Evolutionary conservation across 345 rosid species (phyloP).

Genomic region (Arabis hirsuta): DNA sequence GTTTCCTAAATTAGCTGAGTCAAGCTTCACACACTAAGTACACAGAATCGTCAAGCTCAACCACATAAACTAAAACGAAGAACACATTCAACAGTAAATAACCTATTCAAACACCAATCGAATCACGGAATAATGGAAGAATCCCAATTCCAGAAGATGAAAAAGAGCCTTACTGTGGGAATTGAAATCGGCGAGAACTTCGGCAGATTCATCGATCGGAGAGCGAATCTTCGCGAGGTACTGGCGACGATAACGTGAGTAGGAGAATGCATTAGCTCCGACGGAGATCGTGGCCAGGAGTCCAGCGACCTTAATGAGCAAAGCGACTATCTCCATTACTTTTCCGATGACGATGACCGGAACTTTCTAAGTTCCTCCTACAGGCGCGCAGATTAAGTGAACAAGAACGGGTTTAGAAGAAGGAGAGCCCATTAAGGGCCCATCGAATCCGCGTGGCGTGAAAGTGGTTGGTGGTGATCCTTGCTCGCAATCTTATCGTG

Average conservation of each 20-base stretch:
- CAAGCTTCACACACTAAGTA: background rate
- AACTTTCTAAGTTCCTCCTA: background rate
- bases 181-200: constrained; percentile 72
- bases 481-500: constrained; percentile 36
- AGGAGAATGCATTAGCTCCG: constrained; percentile 79
- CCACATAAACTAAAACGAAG: background rate
- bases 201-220: constrained; percentile 78
- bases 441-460: constrained; percentile 17
- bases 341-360: constrained; percentile 14
- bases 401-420: constrained; percentile 4
- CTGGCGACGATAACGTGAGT: constrained; percentile 66
- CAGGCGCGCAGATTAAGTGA: constrained; percentile 16
- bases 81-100: background rate
- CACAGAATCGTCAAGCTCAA: background rate
- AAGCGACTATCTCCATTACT: constrained; percentile 49
- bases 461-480: constrained; percentile 33
- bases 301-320: constrained; percentile 74
- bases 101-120: too few species aligned
- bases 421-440: constrained; percentile 39
- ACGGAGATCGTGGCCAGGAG: constrained; percentile 61
- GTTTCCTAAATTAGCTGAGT: background rate
- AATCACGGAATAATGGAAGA: background rate
- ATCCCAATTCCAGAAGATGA: constrained; percentile 5
- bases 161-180: constrained; percentile 45
- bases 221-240: constrained; percentile 58